Percentiles rank a stretch among this genome's conserved stretches.
Conservation (phyloP, 352 stramenopile genomes). For the Phytopythium ostracodes region DNA sequence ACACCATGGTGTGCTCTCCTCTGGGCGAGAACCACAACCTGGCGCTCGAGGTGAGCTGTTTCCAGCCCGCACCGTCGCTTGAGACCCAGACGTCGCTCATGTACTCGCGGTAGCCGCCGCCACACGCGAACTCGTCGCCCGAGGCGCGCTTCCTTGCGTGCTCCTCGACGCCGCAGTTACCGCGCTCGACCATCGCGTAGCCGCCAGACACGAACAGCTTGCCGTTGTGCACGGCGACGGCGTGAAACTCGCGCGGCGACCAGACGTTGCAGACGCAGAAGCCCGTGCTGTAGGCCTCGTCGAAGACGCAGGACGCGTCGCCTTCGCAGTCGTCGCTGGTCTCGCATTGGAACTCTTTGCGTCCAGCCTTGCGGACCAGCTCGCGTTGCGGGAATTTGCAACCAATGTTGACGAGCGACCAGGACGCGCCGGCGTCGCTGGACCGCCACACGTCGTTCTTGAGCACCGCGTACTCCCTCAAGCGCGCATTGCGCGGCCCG, state of each 20-base stretch:
- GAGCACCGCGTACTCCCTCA: constrained; percentile 62
- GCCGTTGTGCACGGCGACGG: constrained; percentile 35
- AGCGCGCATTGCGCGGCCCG: constrained; percentile 34
- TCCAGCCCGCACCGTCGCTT: constrained; percentile 53
- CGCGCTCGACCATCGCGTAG: constrained; percentile 56
- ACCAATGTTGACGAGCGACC: constrained; percentile 65
- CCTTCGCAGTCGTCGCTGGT: constrained; percentile 64
- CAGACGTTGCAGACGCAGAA: constrained; percentile 75
- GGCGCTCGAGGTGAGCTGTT: constrained; percentile 23
- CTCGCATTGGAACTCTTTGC: constrained; percentile 44
- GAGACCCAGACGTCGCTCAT: constrained; percentile 76
- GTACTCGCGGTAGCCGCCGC: constrained; percentile 55
- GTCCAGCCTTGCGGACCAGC: constrained; percentile 49
- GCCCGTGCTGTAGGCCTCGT: constrained; percentile 34
- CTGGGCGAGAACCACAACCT: constrained; percentile 40
- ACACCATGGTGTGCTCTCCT: constrained; percentile 65
- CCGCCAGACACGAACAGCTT: constrained; percentile 56
- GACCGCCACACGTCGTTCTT: constrained; percentile 84
- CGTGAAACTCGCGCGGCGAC: constrained; percentile 70
- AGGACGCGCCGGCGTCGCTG: constrained; percentile 60
- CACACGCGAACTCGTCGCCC: constrained; percentile 64
- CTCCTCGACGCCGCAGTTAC: constrained; percentile 64
- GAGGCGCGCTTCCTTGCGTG: constrained; percentile 38
- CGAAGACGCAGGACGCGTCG: constrained; percentile 52
- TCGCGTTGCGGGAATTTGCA: constrained; percentile 49